phyloP scores from a whole-genome alignment of 2,329 filamentous ascomycete genomes.

The Chrysoporthe puriensis region DNA sequence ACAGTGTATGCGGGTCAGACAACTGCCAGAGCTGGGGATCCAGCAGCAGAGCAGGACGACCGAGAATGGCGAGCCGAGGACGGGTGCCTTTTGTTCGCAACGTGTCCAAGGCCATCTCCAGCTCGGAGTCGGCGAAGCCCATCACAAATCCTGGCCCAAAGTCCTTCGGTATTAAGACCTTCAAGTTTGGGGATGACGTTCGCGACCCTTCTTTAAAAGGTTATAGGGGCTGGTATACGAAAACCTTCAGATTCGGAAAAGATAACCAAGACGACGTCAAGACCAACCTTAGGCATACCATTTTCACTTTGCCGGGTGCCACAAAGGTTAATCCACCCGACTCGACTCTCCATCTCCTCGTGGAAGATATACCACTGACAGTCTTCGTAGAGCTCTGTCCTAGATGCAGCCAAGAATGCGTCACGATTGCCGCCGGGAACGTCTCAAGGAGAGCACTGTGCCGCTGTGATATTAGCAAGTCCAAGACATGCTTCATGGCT shows the following conservation, averaged over 20 bases:
- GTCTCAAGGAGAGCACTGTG: slow-evolving; percentile 34
- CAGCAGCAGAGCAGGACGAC: neutral
- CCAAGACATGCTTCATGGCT: slow-evolving; percentile 52
- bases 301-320: slow-evolving; percentile 12
- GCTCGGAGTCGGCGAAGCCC: neutral
- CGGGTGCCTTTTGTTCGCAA: neutral
- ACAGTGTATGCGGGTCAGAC: neutral
- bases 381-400: neutral
- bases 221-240: neutral
- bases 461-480: slow-evolving; percentile 55
- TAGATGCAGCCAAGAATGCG: neutral
- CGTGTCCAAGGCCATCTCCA: neutral
- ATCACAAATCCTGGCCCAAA: neutral
- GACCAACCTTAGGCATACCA: neutral
- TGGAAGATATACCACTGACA: neutral
- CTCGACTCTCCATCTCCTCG: too few relatives aligned
- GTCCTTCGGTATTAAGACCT: neutral
- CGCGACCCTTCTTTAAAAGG: neutral
- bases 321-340: slow-evolving; percentile 4
- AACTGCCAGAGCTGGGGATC: neutral
- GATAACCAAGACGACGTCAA: neutral
- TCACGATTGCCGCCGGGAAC: neutral
- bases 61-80: neutral
- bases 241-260: neutral
- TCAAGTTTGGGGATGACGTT: neutral